Conservation (phyloP, 768 basidiomycete species). For the Calocybe cyanea region DNA sequence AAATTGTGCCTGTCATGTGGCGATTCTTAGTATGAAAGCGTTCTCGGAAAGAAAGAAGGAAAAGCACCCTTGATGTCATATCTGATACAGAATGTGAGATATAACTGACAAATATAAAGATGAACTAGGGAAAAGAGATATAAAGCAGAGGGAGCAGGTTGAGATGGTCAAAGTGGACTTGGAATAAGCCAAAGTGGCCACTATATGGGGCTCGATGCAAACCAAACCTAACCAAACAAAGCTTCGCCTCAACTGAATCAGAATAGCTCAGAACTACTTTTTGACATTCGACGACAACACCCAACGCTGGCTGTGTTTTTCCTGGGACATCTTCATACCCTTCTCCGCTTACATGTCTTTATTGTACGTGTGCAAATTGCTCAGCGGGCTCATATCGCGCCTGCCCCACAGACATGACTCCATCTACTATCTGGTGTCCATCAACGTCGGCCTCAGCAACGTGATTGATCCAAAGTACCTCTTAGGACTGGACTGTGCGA, state of each 20-base stretch:
- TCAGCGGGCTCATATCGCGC: not conserved
- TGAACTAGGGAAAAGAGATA: slow-evolving; percentile 5
- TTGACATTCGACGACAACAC: not conserved
- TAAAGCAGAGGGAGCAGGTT: slow-evolving; percentile 12
- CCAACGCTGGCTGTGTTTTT: slow-evolving; percentile 1
- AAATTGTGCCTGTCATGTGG: slow-evolving; percentile 66
- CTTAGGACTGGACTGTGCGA: too few species aligned
- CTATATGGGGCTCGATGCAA: slow-evolving; percentile 12
- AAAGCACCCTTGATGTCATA: slow-evolving; percentile 38
- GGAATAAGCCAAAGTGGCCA: slow-evolving; percentile 1
- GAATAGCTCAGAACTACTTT: not conserved
- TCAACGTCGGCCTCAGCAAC: too few species aligned
- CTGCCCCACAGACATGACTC: too few species aligned
- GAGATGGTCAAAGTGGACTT: slow-evolving; percentile 8
- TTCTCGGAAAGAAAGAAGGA: not conserved
- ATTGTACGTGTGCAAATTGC: not conserved
- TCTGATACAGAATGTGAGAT: slow-evolving; percentile 1
- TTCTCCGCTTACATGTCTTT: not conserved
- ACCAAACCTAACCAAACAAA: slow-evolving; percentile 19
- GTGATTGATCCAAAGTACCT: too few species aligned
- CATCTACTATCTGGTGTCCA: too few species aligned
- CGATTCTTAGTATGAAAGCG: slow-evolving; percentile 8
- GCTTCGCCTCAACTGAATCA: slow-evolving; percentile 26
- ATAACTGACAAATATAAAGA: not conserved
- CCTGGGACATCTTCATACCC: not conserved